A percentile compares a stretch with the other conserved stretches of the same genome.
phyloP scores from a whole-genome alignment of 345 rosid genomes.

The Melaleuca alternifolia region DNA sequence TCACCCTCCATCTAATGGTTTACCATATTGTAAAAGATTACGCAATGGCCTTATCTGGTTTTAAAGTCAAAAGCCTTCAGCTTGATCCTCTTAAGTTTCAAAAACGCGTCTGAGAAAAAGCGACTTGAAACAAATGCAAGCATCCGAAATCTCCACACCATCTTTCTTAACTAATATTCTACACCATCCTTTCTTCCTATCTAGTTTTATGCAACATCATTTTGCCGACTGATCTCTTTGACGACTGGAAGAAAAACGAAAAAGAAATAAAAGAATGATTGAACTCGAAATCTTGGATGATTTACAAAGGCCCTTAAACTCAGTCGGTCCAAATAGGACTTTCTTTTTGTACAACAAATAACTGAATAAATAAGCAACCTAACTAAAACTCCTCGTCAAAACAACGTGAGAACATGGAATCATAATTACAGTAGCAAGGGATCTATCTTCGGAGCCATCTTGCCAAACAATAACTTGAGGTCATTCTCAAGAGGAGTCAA shows the following conservation, averaged over 20 bases:
- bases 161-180: neutral
- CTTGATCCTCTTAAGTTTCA: neutral
- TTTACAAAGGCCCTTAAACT: neutral
- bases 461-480: slow-evolving; percentile 3
- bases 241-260: neutral
- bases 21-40: neutral
- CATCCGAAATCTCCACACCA: neutral
- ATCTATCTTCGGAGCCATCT: slow-evolving; percentile 6
- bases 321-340: neutral
- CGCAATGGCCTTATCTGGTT: neutral
- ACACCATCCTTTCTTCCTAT: neutral
- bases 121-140: neutral
- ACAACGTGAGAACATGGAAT: neutral
- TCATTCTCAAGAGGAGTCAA: slow-evolving; percentile 16
- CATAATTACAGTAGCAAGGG: neutral
- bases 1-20: too few relatives aligned
- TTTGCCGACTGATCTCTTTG: neutral
- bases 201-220: neutral
- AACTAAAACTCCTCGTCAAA: neutral
- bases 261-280: neutral
- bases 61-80: neutral
- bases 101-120: too few relatives aligned
- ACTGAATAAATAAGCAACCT: neutral
- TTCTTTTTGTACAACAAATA: neutral
- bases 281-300: neutral